Conservation (phyloP, 2,329 filamentous ascomycete species). For the Cordyceps farinosa region DNA sequence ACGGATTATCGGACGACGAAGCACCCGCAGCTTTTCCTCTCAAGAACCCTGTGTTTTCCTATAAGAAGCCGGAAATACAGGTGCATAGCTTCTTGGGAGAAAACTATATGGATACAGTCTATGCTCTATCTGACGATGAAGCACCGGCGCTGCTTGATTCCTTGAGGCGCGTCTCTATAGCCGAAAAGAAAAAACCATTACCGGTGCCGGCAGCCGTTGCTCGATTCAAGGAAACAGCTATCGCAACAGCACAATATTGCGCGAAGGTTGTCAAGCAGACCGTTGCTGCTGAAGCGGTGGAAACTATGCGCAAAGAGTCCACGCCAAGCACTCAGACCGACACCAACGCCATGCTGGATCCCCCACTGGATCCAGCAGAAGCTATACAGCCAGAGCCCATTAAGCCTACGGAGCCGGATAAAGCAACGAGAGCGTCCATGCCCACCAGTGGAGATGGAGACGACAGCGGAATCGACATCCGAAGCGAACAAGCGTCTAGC, state of each 20-base stretch:
- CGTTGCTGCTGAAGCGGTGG: neutral
- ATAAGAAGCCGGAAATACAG: slow-evolving; percentile 2
- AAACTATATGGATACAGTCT: slow-evolving; percentile 18
- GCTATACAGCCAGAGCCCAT: neutral
- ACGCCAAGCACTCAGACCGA: neutral
- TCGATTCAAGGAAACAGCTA: neutral
- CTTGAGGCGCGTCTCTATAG: neutral
- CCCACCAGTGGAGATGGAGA: neutral
- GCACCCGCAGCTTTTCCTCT: neutral
- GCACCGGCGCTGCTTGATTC: slow-evolving; percentile 27
- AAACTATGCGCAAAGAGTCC: neutral
- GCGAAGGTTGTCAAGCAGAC: neutral
- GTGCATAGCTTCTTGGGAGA: slow-evolving; percentile 13
- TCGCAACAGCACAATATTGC: neutral
- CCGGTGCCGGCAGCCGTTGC: slow-evolving; percentile 1
- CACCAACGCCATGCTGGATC: neutral
- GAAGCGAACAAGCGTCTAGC: slow-evolving; percentile 5
- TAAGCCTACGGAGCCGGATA: neutral
- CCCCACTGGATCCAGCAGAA: neutral
- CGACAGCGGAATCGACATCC: slow-evolving; percentile 15
- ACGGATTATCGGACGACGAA: slow-evolving; percentile 1
- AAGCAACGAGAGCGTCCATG: neutral
- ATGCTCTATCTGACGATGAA: slow-evolving; percentile 36
- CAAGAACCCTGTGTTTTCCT: slow-evolving; percentile 2
- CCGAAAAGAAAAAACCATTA: neutral